phyloP scores from a whole-genome alignment of 2,329 filamentous ascomycete species.

The Septoria linicola region DNA sequence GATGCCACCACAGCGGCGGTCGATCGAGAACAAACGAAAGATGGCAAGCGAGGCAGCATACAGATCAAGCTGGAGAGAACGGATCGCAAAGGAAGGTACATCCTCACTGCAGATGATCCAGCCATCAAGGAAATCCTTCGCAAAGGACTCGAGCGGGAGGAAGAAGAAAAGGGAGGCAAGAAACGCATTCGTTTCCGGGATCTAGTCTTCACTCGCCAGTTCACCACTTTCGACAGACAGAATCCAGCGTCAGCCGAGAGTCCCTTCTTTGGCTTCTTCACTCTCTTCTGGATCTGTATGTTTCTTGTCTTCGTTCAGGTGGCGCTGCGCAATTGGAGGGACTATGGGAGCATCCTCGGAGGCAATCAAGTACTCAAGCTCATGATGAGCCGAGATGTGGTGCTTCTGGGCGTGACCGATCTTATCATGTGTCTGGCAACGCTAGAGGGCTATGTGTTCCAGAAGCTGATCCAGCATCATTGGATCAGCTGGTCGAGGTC shows the following conservation, averaged over 20 bases:
- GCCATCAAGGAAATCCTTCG: conserved; percentile 49
- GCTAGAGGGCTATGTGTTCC: conserved; percentile 64
- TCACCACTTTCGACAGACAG: conserved; percentile 72
- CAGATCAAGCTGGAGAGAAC: conserved; percentile 50
- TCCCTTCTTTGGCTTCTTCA: conserved; percentile 77
- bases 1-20: neutral
- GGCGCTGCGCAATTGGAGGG: conserved; percentile 65
- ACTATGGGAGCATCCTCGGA: conserved; percentile 67
- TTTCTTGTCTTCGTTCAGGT: conserved; percentile 66
- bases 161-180: conserved; percentile 30
- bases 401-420: conserved; percentile 60
- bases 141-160: conserved; percentile 46
- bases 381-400: conserved; percentile 61
- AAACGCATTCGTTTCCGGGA: conserved; percentile 49
- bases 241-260: conserved; percentile 64
- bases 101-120: conserved; percentile 51
- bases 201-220: conserved; percentile 69
- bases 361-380: conserved; percentile 68
- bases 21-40: neutral
- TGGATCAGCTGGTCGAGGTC: conserved; percentile 64
- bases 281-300: conserved; percentile 73
- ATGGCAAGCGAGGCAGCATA: conserved; percentile 42
- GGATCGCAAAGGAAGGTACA: conserved; percentile 48
- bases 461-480: conserved; percentile 59
- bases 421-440: conserved; percentile 67